phyloP scores from a whole-genome alignment of 2,329 filamentous ascomycete species.

The Fusarium sp. region DNA sequence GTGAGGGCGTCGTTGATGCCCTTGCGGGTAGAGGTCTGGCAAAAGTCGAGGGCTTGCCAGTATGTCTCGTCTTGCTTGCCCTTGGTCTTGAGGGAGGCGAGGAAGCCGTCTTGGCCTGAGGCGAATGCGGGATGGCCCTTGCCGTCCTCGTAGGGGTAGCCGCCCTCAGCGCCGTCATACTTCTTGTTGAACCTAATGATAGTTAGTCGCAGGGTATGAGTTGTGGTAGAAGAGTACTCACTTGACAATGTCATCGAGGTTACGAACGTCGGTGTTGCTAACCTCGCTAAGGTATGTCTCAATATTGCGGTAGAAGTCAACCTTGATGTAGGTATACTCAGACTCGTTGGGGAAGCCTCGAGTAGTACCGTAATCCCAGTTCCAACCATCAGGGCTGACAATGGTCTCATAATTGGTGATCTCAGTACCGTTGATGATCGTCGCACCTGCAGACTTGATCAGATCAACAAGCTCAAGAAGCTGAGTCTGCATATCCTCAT shows the following conservation, averaged over 20 bases:
- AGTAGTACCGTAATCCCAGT: conserved; percentile 76
- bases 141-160: conserved; percentile 65
- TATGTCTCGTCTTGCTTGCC: conserved; percentile 75
- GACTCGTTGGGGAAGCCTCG: conserved; percentile 78
- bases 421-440: conserved; percentile 77
- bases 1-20: conserved; percentile 78
- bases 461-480: conserved; percentile 63
- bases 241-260: conserved; percentile 74
- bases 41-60: conserved; percentile 74
- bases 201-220: neutral
- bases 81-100: conserved; percentile 71
- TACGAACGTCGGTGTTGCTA: conserved; percentile 69
- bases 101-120: conserved; percentile 79
- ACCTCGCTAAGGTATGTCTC: conserved; percentile 73
- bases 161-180: conserved; percentile 76
- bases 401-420: conserved; percentile 72
- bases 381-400: conserved; percentile 75
- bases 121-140: conserved; percentile 70
- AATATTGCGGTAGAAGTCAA: conserved; percentile 75
- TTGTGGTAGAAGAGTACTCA: conserved; percentile 51
- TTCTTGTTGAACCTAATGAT: conserved; percentile 73
- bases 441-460: conserved; percentile 73
- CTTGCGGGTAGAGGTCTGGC: conserved; percentile 68
- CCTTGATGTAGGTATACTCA: conserved; percentile 79
- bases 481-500: conserved; percentile 65